Evolutionary conservation across 2,329 filamentous ascomycete species (phyloP), one percentile per base, ranked within the genome.

Genomic region (Pestalotiopsis sp.): DNA sequence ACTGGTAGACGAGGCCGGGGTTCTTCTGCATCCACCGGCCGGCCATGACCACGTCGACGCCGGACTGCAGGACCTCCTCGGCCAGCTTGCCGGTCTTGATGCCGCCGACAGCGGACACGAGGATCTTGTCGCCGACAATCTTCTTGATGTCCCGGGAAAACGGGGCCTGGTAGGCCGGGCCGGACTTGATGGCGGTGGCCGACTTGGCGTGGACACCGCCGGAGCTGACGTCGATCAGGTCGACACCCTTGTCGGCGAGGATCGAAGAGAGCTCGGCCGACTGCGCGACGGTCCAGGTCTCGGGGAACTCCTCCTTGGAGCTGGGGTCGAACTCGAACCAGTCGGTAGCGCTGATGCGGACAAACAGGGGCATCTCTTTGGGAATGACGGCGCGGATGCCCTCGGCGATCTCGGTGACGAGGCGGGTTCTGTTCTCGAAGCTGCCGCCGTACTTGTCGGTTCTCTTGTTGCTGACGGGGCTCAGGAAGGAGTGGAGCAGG

Each of bases 381-480:
- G 91, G 90, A 3, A 93, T 90, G 2, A 83, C 85, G 1, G 83
- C 82, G 7, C 93, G 86, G 0, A 88, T 85, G 9, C 87, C 79
- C 17, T 93, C 88, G 2, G 90, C 87, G 5, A 93, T 78, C 77
- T 96, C 93, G 1, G 93, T 79, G 0, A 87, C 85, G 5, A 97
- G 79, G 0, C 93, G 86, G 0, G 84, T 87, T 56, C 93, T 87
- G 80, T 95, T 95, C 81, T 92, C 90, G 71, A 92, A 91, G 60
- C 82, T 87, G 2, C 91, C 91, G n/a, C 91, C 91, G 73, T 93
- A 93, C 67, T 84, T 74, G 75, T 93, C 91, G 0, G 84, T 92
- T 17, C 93, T 86, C 64, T 87, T 82, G 80, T 96, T 97, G 20
- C 85, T 85, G 0, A 86, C 86, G 0, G 93, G 92, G 0, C 88